A percentile compares a stretch with the other conserved stretches of the same genome.
phyloP scores from a whole-genome alignment of 305 asterid genomes.

The Solanum hybrid region DNA sequence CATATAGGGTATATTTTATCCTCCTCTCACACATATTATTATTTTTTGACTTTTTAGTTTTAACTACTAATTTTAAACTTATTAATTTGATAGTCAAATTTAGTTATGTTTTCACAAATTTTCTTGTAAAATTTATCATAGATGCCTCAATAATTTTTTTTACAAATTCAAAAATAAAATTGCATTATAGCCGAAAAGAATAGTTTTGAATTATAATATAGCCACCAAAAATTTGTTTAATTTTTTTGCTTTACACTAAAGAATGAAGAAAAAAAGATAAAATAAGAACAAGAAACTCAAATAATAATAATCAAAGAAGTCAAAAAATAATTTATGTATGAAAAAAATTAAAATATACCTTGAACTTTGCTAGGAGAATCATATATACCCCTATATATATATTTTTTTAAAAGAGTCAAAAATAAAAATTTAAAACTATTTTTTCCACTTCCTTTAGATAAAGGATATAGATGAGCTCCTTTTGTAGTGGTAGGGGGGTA shows the following conservation, averaged over 20 bases:
- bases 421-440: background rate
- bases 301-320: background rate
- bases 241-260: no score
- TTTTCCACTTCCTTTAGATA: background rate
- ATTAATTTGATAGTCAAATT: background rate
- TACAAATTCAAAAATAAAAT: background rate
- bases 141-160: background rate
- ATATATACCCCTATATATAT: no score
- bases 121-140: no score
- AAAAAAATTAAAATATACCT: no score
- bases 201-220: no score
- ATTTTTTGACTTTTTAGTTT: no score
- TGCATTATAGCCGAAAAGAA: background rate
- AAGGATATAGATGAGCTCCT: background rate
- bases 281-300: background rate
- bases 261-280: background rate
- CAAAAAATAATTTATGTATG: no score
- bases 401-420: no score
- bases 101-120: background rate
- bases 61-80: background rate
- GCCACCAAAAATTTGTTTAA: accelerated
- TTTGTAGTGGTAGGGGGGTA: no score
- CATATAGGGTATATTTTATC: background rate
- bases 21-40: background rate
- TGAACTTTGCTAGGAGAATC: no score